phyloP scores from a whole-genome alignment of 2,329 filamentous ascomycete genomes.

The Reticulascus tulasneorum region DNA sequence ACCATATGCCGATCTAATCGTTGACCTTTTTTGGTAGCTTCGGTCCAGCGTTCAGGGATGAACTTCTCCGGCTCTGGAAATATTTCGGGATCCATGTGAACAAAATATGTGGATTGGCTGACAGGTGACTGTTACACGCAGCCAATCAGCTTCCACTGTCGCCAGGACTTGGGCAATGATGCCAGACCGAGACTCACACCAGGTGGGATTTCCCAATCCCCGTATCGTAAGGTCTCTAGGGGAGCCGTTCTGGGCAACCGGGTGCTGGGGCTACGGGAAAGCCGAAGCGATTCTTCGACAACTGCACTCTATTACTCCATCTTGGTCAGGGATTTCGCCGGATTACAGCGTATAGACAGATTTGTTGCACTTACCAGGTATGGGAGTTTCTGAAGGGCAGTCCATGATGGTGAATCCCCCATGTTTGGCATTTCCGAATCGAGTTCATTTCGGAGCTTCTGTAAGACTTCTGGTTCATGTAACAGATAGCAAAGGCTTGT shows the following conservation, averaged over 20 bases:
- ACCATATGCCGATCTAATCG: constrained; percentile 12
- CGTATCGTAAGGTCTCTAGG: constrained; percentile 22
- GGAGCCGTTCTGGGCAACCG: constrained; percentile 23
- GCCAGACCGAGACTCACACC: too few species aligned
- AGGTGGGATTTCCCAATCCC: constrained; percentile 26
- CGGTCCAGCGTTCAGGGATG: constrained; percentile 22
- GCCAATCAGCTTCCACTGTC: background rate
- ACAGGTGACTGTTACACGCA: constrained; percentile 15
- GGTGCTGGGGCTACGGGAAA: constrained; percentile 10
- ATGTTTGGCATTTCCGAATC: constrained; percentile 3
- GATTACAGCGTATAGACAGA: background rate
- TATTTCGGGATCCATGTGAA: constrained; percentile 17
- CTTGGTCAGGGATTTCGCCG: background rate
- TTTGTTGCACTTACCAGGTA: constrained; percentile 10
- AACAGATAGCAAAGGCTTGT: constrained; percentile 11
- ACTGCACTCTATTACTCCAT: constrained; percentile 10
- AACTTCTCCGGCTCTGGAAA: constrained; percentile 21
- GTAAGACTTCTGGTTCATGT: constrained; percentile 2
- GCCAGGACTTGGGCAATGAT: background rate
- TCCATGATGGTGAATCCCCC: constrained; percentile 8
- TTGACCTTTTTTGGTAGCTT: constrained; percentile 11
- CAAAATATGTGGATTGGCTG: constrained; percentile 16
- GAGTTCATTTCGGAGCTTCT: constrained; percentile 12
- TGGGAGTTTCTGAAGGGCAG: constrained; percentile 11
- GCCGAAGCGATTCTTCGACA: constrained; percentile 13